phyloP scores from a whole-genome alignment of 768 basidiomycete genomes.

The Trametes punicea region DNA sequence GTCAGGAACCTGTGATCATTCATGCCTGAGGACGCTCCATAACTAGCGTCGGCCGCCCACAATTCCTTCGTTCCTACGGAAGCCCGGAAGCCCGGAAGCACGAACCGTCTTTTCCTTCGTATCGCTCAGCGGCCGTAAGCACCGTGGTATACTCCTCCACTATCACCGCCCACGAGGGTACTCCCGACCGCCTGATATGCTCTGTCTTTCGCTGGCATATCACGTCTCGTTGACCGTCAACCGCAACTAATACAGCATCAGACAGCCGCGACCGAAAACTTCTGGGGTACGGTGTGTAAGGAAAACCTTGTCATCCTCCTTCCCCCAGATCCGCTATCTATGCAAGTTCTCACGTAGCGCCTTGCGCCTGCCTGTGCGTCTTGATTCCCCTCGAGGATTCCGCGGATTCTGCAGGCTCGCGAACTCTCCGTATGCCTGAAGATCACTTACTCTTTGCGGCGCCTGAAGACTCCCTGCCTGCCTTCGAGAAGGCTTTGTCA shows the following conservation, averaged over 20 bases:
- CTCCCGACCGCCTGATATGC: neutral
- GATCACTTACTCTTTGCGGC: constrained; percentile 7
- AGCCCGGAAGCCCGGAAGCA: constrained; percentile 14
- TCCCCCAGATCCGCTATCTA: constrained; percentile 2
- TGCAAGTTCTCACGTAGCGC: constrained; percentile 1
- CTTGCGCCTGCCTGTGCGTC: neutral
- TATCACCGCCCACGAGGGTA: neutral
- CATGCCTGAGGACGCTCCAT: neutral
- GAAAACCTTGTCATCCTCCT: constrained; percentile 18
- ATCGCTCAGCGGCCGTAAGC: constrained; percentile 7
- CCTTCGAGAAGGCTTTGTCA: constrained; percentile 10
- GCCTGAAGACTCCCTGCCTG: neutral
- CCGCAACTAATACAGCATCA: constrained; percentile 13
- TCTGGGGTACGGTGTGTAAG: constrained; percentile 19
- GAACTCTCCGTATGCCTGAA: constrained; percentile 18
- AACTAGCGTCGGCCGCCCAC: constrained; percentile 8
- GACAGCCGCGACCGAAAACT: constrained; percentile 14
- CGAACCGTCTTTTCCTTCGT: neutral
- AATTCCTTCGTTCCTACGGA: constrained; percentile 5
- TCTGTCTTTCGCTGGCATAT: neutral
- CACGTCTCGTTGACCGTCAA: neutral
- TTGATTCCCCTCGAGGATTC: constrained; percentile 16
- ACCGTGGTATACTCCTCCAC: neutral
- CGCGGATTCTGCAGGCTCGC: constrained; percentile 14
- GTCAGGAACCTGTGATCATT: constrained; percentile 13